phyloP scores from a whole-genome alignment of 768 basidiomycete genomes.

The Boletus speciosus region DNA sequence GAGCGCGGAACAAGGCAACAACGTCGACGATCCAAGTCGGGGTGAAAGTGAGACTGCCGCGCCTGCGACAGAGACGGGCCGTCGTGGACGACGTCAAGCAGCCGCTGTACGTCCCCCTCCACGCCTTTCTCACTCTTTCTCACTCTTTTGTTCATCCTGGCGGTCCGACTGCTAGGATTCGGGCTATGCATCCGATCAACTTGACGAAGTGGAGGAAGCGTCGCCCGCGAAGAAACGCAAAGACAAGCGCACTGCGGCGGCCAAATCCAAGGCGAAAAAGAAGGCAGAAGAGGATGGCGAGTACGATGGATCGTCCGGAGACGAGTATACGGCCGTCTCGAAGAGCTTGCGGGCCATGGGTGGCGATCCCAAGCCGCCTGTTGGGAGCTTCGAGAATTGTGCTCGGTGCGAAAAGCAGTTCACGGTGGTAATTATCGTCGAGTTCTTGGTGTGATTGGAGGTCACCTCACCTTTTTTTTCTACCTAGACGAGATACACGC shows the following conservation, averaged over 20 bases:
- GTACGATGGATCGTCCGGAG: constrained; percentile 54
- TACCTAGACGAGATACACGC: constrained; percentile 78
- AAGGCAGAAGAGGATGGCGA: constrained; percentile 45
- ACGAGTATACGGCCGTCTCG: constrained; percentile 64
- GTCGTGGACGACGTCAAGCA: constrained; percentile 15
- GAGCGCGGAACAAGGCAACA: constrained; percentile 8
- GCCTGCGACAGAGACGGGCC: constrained; percentile 7
- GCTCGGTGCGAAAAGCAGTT: constrained; percentile 81
- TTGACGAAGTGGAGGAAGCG: constrained; percentile 55
- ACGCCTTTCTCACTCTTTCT: not conserved
- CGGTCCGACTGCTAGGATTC: constrained; percentile 14
- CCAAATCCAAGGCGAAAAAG: constrained; percentile 39
- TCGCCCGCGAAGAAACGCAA: constrained; percentile 56
- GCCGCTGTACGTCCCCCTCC: constrained; percentile 4
- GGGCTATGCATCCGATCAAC: constrained; percentile 70
- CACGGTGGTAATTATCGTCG: constrained; percentile 64
- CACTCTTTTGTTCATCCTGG: not conserved
- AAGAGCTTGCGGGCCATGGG: constrained; percentile 42
- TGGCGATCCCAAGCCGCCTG: constrained; percentile 51
- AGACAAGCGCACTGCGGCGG: constrained; percentile 34
- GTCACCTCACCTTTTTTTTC: not conserved
- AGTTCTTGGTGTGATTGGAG: not conserved
- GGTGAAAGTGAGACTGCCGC: not conserved
- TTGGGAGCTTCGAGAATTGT: constrained; percentile 80
- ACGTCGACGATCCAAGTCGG: constrained; percentile 11